Evolutionary conservation across 768 basidiomycete genomes (phyloP).

Genomic region (Fomitopsis serialis): DNA sequence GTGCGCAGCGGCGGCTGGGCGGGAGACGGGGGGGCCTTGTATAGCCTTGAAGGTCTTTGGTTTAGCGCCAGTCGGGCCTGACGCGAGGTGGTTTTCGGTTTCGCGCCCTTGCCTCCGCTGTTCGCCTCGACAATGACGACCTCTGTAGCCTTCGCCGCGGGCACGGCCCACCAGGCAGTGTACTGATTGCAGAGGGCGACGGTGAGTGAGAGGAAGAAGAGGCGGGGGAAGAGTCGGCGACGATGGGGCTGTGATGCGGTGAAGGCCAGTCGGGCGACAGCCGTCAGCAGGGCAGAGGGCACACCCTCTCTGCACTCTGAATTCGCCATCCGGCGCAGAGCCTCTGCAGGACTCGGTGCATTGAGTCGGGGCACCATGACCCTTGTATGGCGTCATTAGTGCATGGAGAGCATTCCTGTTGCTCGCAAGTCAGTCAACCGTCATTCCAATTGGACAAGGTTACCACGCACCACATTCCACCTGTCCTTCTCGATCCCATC

Average conservation of each 20-base stretch:
- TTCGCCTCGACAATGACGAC: neutral
- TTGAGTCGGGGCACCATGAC: too few species aligned
- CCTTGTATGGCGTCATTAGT: too few species aligned
- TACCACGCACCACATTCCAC: too few species aligned
- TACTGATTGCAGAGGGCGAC: neutral
- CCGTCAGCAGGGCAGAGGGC: slow-evolving; percentile 2
- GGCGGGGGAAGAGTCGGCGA: slow-evolving; percentile 10
- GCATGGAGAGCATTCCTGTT: too few species aligned
- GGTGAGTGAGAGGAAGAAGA: slow-evolving; percentile 4
- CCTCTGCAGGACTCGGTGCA: neutral
- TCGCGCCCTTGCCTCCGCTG: slow-evolving; percentile 13
- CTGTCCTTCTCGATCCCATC: too few species aligned
- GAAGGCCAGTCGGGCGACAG: slow-evolving; percentile 14
- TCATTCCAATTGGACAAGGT: too few species aligned
- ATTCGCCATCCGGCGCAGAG: slow-evolving; percentile 8
- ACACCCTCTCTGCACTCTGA: slow-evolving; percentile 6
- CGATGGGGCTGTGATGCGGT: slow-evolving; percentile 17
- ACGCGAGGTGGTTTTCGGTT: slow-evolving; percentile 22
- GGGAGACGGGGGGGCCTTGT: slow-evolving; percentile 48
- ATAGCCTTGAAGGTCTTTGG: slow-evolving; percentile 43
- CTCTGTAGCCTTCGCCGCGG: slow-evolving; percentile 9
- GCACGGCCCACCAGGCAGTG: neutral
- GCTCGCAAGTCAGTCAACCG: too few species aligned
- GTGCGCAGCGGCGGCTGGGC: slow-evolving; percentile 50
- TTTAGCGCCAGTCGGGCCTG: slow-evolving; percentile 29